phyloP scores from a whole-genome alignment of 805 yeast genomes.

The Wickerhamomyces subpelliculosus region DNA sequence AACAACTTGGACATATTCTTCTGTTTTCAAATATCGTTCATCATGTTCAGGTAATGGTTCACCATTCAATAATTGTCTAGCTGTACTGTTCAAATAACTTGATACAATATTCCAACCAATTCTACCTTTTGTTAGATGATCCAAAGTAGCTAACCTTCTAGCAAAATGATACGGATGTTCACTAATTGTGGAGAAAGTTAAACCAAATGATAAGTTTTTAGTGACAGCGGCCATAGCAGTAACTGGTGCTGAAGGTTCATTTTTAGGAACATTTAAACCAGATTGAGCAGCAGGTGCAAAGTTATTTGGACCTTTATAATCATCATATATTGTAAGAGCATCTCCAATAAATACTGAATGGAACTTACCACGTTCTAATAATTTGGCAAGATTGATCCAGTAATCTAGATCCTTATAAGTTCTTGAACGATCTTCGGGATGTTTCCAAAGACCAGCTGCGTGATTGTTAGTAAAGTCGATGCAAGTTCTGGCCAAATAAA shows the following conservation, averaged over 20 bases:
- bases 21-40: constrained; percentile 30
- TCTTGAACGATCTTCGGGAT: constrained; percentile 6
- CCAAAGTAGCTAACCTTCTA: constrained; percentile 33
- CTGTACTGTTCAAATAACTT: constrained; percentile 32
- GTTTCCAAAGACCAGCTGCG: constrained; percentile 7
- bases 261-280: constrained; percentile 20
- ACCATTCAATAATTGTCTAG: constrained; percentile 28
- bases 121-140: constrained; percentile 34
- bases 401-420: constrained; percentile 18
- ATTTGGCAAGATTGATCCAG: constrained; percentile 29
- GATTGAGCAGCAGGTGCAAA: constrained; percentile 7
- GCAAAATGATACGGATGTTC: constrained; percentile 34
- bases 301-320: constrained; percentile 21
- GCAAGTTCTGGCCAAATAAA: no score
- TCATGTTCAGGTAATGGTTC: constrained; percentile 31
- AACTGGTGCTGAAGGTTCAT: constrained; percentile 31
- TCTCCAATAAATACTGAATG: constrained; percentile 31
- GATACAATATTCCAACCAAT: constrained; percentile 38
- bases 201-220: constrained; percentile 28
- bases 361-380: constrained; percentile 29
- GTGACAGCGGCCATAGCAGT: constrained; percentile 36
- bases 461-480: no score
- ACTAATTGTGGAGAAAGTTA: constrained; percentile 32
- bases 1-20: constrained; percentile 32
- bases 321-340: constrained; percentile 31